Conservation (phyloP, 2,329 filamentous ascomycete genomes). For the Colletotrichum orbiculare region DNA sequence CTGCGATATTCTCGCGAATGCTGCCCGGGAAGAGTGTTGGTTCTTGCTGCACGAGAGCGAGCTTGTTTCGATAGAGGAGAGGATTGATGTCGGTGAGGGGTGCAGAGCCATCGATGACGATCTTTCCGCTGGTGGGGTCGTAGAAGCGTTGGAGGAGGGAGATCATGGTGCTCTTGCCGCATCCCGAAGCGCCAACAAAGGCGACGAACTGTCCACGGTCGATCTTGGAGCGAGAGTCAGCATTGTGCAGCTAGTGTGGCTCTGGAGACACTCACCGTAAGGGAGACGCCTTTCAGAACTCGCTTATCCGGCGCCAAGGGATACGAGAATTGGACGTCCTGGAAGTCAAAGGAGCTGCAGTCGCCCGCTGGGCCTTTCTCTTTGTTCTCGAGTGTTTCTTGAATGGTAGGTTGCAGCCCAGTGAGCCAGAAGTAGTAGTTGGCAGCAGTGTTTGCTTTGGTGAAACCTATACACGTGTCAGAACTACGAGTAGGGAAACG, state of each 20-base stretch:
- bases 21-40: conserved; percentile 49
- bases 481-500: not conserved
- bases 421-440: conserved; percentile 52
- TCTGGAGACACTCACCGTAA: not conserved
- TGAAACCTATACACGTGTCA: conserved; percentile 44
- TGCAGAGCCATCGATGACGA: conserved; percentile 10
- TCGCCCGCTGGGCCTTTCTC: conserved; percentile 1
- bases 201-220: conserved; percentile 47
- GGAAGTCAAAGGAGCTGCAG: conserved; percentile 42
- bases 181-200: conserved; percentile 66
- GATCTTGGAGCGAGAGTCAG: conserved; percentile 45
- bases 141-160: conserved; percentile 56
- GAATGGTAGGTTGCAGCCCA: conserved; percentile 36
- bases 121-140: conserved; percentile 18
- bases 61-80: conserved; percentile 9
- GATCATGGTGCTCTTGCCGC: conserved; percentile 71
- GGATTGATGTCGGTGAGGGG: conserved; percentile 18
- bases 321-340: conserved; percentile 60
- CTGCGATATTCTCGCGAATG: conserved; percentile 66
- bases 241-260: conserved; percentile 46
- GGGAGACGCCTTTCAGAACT: conserved; percentile 45
- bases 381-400: conserved; percentile 40
- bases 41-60: conserved; percentile 34
- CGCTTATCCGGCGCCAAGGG: conserved; percentile 48
- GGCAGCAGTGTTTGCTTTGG: conserved; percentile 50